Evolutionary conservation across 1,284 basidiomycete species (phyloP).

Genomic region (Rhodotorula glutinis): DNA sequence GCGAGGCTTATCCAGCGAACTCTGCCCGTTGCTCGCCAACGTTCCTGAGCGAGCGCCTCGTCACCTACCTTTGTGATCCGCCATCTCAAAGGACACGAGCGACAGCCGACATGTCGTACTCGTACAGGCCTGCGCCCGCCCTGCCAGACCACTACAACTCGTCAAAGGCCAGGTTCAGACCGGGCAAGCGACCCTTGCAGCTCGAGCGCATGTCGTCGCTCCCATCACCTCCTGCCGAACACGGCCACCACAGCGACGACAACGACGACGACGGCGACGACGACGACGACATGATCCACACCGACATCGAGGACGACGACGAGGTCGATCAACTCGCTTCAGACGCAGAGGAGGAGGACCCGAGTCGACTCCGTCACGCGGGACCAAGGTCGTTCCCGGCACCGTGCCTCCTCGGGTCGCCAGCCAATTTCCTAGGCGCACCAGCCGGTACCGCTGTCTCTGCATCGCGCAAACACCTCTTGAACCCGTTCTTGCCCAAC

Average conservation of each 20-base stretch:
- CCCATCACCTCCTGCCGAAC: constrained; percentile 26
- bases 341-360: not conserved
- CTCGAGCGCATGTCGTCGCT: constrained; percentile 19
- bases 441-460: not conserved
- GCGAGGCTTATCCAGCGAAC: too few species aligned
- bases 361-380: not conserved
- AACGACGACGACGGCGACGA: constrained; percentile 18
- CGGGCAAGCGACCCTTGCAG: not conserved
- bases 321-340: not conserved
- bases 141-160: not conserved
- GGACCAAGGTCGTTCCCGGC: not conserved
- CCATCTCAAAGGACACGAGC: too few species aligned
- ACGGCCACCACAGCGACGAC: constrained; percentile 12
- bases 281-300: constrained; percentile 23
- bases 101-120: not conserved
- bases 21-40: too few species aligned
- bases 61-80: too few species aligned
- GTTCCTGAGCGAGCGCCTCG: too few species aligned
- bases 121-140: not conserved
- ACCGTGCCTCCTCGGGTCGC: constrained; percentile 23
- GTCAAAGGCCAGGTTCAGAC: constrained; percentile 2
- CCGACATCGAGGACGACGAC: constrained; percentile 13
- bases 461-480: constrained; percentile 20
- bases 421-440: constrained; percentile 14
- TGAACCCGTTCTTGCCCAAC: constrained; percentile 29